These are phyloP conservation scores for Apiospora koreana DNA, from an alignment of 2,329 filamentous ascomycete genomes.

Conservation along the genomic window DNA sequence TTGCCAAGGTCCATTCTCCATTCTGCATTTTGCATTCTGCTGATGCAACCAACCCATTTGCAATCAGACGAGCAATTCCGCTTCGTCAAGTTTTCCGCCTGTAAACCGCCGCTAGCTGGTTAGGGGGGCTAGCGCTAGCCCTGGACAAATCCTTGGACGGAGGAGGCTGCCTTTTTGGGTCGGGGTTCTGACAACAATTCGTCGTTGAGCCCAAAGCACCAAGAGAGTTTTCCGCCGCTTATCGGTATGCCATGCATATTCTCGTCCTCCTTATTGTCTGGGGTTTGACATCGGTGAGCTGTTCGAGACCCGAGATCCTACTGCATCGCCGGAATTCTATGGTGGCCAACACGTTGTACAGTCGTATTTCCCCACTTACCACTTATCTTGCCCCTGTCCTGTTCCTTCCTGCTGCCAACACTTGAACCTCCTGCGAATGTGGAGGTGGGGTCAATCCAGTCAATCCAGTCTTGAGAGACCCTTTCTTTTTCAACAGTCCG, in stretches of 20 bases:
- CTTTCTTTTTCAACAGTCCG: no score
- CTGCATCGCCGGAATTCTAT: neutral
- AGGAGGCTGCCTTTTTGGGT: neutral
- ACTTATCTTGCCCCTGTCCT: neutral
- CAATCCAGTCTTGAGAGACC: no score
- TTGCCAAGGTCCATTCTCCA: no score
- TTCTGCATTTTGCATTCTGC: no score
- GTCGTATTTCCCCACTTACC: neutral
- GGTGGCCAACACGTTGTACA: neutral
- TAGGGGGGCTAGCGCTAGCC: neutral
- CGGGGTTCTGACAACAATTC: neutral
- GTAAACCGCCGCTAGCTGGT: constrained; percentile 10
- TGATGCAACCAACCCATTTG: neutral
- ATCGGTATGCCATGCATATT: neutral
- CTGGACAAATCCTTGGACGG: neutral
- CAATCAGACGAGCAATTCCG: neutral
- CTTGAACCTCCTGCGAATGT: no score
- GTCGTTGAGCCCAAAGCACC: neutral
- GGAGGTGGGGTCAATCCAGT: neutral
- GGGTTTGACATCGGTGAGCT: neutral
- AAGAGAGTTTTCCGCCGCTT: neutral
- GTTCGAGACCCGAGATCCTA: neutral
- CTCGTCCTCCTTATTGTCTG: neutral
- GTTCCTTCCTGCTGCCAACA: neutral
- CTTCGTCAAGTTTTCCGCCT: constrained; percentile 7